Evolutionary conservation across 495 filamentous ascomycete species (phyloP).

Genomic region (Penicillium cinerascens): DNA sequence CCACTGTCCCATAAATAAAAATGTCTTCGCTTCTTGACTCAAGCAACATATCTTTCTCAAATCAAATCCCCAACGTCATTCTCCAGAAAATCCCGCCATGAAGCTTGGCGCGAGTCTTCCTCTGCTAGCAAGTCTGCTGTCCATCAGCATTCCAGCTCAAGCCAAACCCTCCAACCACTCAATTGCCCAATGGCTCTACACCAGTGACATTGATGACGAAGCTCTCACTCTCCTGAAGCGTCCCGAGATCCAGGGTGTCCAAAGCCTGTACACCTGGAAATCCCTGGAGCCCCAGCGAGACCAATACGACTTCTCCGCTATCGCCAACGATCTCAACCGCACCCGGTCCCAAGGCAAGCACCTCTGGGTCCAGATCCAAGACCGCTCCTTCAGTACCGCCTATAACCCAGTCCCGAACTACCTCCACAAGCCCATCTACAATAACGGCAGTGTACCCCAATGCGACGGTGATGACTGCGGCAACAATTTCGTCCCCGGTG

Average conservation of each 20-base stretch:
- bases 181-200: conserved; percentile 1
- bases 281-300: neutral
- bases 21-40: too few relatives aligned
- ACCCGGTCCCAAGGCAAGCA: conserved; percentile 1
- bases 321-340: neutral
- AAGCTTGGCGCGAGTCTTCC: too few relatives aligned
- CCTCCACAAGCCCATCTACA: conserved; percentile 1
- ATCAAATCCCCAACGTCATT: too few relatives aligned
- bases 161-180: neutral
- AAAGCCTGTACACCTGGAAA: conserved; percentile 4
- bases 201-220: conserved; percentile 1
- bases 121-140: too few relatives aligned
- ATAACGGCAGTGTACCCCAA: conserved; percentile 3
- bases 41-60: too few relatives aligned
- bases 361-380: conserved; percentile 3
- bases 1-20: too few relatives aligned
- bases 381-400: too few relatives aligned
- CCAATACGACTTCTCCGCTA: conserved; percentile 4
- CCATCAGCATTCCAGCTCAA: too few relatives aligned
- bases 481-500: neutral
- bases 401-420: neutral
- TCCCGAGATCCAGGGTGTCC: conserved; percentile 2
- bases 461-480: conserved; percentile 3
- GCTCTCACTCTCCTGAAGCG: neutral
- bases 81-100: too few relatives aligned